Base-by-base conservation (phyloP, 2,329 filamentous ascomycete species). In the Stagonosporopsis tanaceti region DNA sequence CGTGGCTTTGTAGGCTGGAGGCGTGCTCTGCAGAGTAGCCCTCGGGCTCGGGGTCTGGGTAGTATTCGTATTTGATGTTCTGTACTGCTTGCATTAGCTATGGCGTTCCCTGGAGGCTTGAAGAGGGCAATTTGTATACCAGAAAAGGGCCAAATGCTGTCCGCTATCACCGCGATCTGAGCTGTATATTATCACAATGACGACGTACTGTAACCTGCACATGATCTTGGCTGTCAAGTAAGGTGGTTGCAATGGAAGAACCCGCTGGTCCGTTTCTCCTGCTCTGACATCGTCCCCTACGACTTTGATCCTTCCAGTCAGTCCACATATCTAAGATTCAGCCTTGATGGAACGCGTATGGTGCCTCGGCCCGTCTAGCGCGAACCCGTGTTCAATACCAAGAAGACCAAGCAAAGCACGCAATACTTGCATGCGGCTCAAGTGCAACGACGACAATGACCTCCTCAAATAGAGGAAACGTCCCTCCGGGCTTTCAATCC, bases 401-500 rank as follows among this genome's bases (percentile, higher is more conserved):
- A 56, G 53, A 8, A 40, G 32, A 32, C 46, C 54, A 47, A 59
- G 59, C 30, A 42, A 59, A 66, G 68, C 66, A 70, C 65, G 65
- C 62, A 61, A 65, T 50, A 45, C 42, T 22, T 53, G 53, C 60
- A 61, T 63, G 47, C 48, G 52, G 50, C 54, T 51, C 60, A 41
- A 40, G 34, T 20, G 45, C 28, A n/a, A 53, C 48, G 47, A 68
- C 67, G 56, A 65, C 67, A 80, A 76, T 79, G 54, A 25, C 20
- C 1, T 40, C 48, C 15, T 34, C 54, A 30, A 48, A 35, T 15
- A 25, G 78, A 40, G 66, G 59, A n/a, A 60, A 65, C 4, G 65
- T 76, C 2, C 77, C 77, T 24, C 46, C 68, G n/a, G 76, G 75
- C 24, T 71, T 79, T 53, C 78, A 80, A 52, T 82, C 80, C 32